A percentile compares a stretch with the other conserved stretches of the same genome.
These are phyloP conservation scores for Globisporangium spiculum DNA, from an alignment of 352 stramenopile genomes.

Conservation along the genomic window DNA sequence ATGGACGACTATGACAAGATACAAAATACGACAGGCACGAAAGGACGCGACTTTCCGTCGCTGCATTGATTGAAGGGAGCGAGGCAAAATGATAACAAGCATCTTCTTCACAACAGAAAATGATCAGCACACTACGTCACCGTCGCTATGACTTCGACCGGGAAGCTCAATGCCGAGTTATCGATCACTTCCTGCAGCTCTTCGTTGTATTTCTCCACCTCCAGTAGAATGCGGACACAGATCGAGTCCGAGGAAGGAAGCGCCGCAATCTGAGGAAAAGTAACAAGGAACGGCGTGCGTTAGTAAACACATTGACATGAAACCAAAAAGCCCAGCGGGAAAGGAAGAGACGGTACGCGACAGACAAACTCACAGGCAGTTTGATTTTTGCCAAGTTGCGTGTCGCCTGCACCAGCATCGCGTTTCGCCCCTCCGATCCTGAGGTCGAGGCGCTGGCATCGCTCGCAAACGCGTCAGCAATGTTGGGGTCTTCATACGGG, in stretches of 20 bases:
- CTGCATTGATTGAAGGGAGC: not conserved
- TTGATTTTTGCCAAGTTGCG: slow-evolving; percentile 60
- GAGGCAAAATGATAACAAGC: not conserved
- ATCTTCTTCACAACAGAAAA: not conserved
- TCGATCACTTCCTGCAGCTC: slow-evolving; percentile 54
- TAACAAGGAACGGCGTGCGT: not conserved
- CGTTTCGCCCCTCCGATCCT: slow-evolving; percentile 30
- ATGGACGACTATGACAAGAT: not conserved
- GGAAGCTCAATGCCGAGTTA: slow-evolving; percentile 45
- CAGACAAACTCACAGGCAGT: slow-evolving; percentile 27
- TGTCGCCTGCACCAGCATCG: slow-evolving; percentile 47
- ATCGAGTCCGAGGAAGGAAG: slow-evolving; percentile 14
- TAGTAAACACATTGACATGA: not conserved
- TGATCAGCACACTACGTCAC: not conserved
- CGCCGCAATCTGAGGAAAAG: slow-evolving; percentile 21
- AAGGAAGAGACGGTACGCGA: not conserved
- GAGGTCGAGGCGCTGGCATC: slow-evolving; percentile 22
- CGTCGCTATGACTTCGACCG: slow-evolving; percentile 41
- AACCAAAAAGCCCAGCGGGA: not conserved
- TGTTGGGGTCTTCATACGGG: slow-evolving; percentile 81
- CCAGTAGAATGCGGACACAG: slow-evolving; percentile 48
- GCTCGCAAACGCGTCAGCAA: slow-evolving; percentile 62
- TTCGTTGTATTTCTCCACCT: slow-evolving; percentile 69
- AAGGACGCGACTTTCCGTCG: slow-evolving; percentile 5
- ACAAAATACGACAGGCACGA: not conserved